Evolutionary conservation across 1,284 basidiomycete genomes (phyloP), one percentile per base, ranked within the genome.

Genomic region (Tranzscheliella williamsii): DNA sequence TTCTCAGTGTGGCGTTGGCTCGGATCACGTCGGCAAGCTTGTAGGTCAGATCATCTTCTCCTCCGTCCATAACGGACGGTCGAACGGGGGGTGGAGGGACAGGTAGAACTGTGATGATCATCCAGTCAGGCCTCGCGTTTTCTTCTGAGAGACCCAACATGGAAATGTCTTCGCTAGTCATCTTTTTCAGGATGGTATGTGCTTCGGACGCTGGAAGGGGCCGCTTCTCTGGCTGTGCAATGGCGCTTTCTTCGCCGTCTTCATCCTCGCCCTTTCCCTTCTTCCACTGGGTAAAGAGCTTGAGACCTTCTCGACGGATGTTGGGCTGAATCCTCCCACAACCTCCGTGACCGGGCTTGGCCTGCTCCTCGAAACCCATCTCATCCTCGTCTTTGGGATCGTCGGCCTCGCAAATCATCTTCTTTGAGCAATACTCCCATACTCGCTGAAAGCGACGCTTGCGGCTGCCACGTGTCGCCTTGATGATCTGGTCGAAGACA

Each of bases 11-110:
- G 17, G 87, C 89, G 49, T 90, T 96, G 5, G 93, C 89, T 75
- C 95, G 94, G 81, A 98, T 91, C 76, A 98, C 93, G 64, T 97
- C 93, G 33, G 90, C 90, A 2, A 99, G 84, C 79, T 98, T 98
- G 83, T 96, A 97, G 1, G 95, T 98, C 83, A 99, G 83, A 80
- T 98, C 95, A 75, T 98, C 95, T 79, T 99, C 95, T 69, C 90
- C 92, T 45, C 93, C 94, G 71, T 98, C 94, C 17, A 92, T 88
- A 50, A 98, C 96, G 79, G 91, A 95, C 0, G 95, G 95, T 38
- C 95, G 90, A 40, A 99, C 95, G 11, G 95, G 92, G 11, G 95
- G 94, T 0, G 95, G 95, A 1, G 95, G 95, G 0, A 99, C 94
- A 27, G 95, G 95, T 73, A 98, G 84, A 23, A 97, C 92, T 0